A percentile compares a stretch with the other conserved stretches of the same genome.
Evolutionary conservation across 352 stramenopile genomes (phyloP).

Genomic region (Phytophthora constricta): DNA sequence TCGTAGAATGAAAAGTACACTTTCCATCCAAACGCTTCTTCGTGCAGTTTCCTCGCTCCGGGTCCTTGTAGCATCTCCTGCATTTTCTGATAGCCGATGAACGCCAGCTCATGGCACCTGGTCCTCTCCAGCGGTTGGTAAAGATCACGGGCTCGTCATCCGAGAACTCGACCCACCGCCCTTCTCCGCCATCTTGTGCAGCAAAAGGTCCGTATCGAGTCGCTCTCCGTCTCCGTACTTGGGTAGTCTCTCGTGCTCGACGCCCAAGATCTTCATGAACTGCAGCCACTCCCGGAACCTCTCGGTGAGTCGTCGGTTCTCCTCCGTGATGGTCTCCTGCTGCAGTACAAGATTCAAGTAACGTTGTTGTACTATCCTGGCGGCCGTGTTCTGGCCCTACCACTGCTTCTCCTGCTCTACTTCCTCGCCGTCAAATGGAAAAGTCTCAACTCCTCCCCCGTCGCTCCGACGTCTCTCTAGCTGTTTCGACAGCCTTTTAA

Average conservation of each 20-base stretch:
- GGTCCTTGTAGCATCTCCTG: slow-evolving; percentile 28
- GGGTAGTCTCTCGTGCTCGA: slow-evolving; percentile 25
- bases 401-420: slow-evolving; percentile 7
- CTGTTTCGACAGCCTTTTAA: slow-evolving; percentile 17
- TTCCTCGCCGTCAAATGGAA: slow-evolving; percentile 15
- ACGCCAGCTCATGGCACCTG: slow-evolving; percentile 32
- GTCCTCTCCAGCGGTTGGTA: slow-evolving; percentile 32
- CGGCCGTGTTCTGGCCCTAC: slow-evolving; percentile 19
- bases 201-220: neutral
- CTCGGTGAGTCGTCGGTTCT: slow-evolving; percentile 34
- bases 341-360: slow-evolving; percentile 41
- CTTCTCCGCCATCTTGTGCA: slow-evolving; percentile 24
- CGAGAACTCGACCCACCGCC: slow-evolving; percentile 33
- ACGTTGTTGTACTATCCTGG: slow-evolving; percentile 29
- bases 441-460: slow-evolving; percentile 18
- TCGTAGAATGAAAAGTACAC: slow-evolving; percentile 39
- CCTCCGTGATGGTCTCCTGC: slow-evolving; percentile 33
- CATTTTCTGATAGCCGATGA: slow-evolving; percentile 32
- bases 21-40: slow-evolving; percentile 44
- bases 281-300: slow-evolving; percentile 29
- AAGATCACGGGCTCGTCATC: slow-evolving; percentile 36
- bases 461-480: neutral
- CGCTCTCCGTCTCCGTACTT: neutral
- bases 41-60: slow-evolving; percentile 29
- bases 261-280: slow-evolving; percentile 31